These are phyloP conservation scores for Globisporangium viniferum DNA, from an alignment of 352 stramenopile genomes.

Conservation along the genomic window DNA sequence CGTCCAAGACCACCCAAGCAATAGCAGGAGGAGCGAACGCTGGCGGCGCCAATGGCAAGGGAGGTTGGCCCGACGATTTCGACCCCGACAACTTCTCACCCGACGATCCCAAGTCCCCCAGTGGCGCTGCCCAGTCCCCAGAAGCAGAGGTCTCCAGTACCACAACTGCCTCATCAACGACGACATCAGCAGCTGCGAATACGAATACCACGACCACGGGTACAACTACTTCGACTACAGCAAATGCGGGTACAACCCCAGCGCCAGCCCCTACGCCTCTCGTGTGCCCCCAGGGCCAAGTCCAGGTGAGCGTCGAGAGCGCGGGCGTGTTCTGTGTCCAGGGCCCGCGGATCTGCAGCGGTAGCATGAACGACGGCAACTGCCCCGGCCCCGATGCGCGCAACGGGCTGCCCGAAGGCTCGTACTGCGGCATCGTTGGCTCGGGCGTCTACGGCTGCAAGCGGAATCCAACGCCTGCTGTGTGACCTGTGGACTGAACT, in stretches of 20 bases:
- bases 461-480: not conserved
- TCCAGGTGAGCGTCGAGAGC: conserved; percentile 14
- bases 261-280: not conserved
- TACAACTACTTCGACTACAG: not conserved
- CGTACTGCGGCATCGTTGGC: conserved; percentile 8
- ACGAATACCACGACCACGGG: not conserved
- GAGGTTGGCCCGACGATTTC: not conserved
- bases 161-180: not conserved
- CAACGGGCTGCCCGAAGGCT: not conserved
- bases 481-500: not conserved
- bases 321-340: conserved; percentile 13
- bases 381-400: conserved; percentile 5
- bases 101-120: not conserved
- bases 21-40: not conserved
- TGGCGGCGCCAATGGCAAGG: not conserved
- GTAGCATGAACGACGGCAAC: not conserved
- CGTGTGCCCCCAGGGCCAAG: not conserved
- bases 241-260: not conserved
- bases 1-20: not conserved
- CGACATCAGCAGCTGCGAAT: not conserved
- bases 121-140: not conserved
- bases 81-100: conserved; percentile 7
- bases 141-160: not conserved
- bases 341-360: conserved; percentile 8
- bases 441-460: conserved; percentile 13